phyloP scores from a whole-genome alignment of 169 alveolate species.

The Eimeria sp. region DNA sequence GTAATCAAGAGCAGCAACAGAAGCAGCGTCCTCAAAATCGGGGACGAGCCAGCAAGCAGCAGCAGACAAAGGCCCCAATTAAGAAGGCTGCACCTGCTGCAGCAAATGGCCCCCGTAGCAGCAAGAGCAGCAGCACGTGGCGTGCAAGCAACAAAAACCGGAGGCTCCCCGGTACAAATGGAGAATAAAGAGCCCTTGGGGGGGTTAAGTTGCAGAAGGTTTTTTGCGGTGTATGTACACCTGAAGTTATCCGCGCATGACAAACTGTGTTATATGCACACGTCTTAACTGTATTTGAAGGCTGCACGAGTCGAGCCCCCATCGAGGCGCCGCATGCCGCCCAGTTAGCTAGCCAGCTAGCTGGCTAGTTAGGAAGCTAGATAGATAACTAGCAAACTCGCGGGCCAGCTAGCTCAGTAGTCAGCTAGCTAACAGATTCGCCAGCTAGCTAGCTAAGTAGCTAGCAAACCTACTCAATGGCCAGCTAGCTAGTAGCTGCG shows the following conservation, averaged over 20 bases:
- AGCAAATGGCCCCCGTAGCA: slow-evolving; percentile 11
- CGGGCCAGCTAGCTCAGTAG: too few species aligned
- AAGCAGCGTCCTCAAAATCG: background rate
- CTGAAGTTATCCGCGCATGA: background rate
- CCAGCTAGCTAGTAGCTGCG: too few species aligned
- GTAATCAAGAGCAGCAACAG: background rate
- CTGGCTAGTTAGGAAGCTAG: too few species aligned
- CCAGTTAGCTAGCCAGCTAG: too few species aligned
- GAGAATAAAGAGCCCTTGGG: too few species aligned
- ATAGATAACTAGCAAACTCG: too few species aligned
- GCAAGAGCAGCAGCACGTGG: slow-evolving; percentile 35
- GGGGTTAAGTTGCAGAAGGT: background rate
- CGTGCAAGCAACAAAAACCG: slow-evolving; percentile 38
- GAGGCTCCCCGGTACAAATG: background rate
- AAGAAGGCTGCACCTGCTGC: slow-evolving; percentile 35
- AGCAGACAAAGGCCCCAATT: background rate
- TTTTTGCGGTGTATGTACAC: background rate
- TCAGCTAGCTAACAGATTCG: background rate
- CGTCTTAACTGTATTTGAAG: background rate
- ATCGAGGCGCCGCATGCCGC: background rate
- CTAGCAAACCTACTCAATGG: background rate
- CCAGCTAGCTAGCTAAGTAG: background rate
- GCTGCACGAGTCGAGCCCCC: too few species aligned
- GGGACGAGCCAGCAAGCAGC: background rate
- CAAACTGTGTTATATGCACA: background rate